Evolutionary conservation across 768 basidiomycete species (phyloP), one percentile per base, ranked within the genome.

Genomic region (Antrodiella citrinella): DNA sequence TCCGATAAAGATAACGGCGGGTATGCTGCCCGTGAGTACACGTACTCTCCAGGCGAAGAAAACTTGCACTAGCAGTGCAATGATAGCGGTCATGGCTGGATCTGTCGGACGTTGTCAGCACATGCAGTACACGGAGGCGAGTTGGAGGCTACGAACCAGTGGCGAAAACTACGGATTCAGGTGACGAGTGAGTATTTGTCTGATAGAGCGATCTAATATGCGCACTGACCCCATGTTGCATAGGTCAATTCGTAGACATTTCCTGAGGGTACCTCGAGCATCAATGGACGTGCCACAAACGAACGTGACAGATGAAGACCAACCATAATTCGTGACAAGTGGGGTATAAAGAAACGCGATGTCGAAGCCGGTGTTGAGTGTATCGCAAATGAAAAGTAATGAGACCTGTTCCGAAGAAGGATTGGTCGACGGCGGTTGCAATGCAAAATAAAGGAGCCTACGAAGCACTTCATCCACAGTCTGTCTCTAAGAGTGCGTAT

Each of bases 31-130:
- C 4, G 64, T 68, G 45, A 73, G 53, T 11, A 70, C 56, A 21
- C 63, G 67, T 18, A 72, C 67, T 20, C 71, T 62, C 69, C 69
- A 72, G 4, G 72, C 72, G 43, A 75, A 75, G 56, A 78, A 79
- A 3, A 71, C 51, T 47, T 78, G 75, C 4, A 76, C 74, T 11
- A 69, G 55, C 4, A 65, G 52, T 1, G 71, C 72, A 25, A 73
- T 72, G 48, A 77, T 66, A 3, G 69, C 74, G 11, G 75, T 77
- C 55, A 71, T 58, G 0, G 69, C 62, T 3, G 76, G 75, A 56
- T 74, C 77, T 75, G 51, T 7, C 35, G 13, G n/a, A n/a, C n/a
- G n/a, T n/a, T n/a, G n/a, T n/a, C n/a, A n/a, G n/a, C n/a, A 18
- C 22, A 9, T 18, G 13, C n/a, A 19, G 19, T 12, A 22, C 4